Evolutionary conservation across 129 eudicot species (phyloP).

Genomic region (Mikania micrantha): DNA sequence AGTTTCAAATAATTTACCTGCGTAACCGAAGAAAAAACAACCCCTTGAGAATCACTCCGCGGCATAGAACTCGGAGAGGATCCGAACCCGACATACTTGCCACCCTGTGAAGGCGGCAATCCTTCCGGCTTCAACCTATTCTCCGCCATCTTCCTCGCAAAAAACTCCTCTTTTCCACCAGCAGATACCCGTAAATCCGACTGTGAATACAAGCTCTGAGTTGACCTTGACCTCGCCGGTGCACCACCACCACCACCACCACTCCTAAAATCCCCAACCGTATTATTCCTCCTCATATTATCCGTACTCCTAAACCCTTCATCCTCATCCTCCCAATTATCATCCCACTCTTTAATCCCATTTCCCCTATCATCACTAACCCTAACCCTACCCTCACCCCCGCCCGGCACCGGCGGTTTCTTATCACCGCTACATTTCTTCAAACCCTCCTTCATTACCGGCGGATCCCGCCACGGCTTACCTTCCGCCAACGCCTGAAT

Average conservation of each 20-base stretch:
- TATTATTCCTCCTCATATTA: conserved; percentile 59
- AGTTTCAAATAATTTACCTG: no score
- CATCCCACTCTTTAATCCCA: conserved; percentile 74
- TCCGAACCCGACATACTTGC: conserved; percentile 92
- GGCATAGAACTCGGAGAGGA: conserved; percentile 43
- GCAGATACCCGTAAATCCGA: conserved; percentile 65
- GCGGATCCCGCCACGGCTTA: conserved; percentile 67
- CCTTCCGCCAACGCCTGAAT: conserved; percentile 70
- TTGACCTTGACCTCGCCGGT: conserved; percentile 61
- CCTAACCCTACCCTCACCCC: conserved; percentile 26
- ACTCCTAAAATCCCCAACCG: conserved; percentile 74
- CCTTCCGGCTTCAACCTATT: conserved; percentile 66
- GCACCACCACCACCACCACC: conserved; percentile 40
- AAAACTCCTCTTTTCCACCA: conserved; percentile 58
- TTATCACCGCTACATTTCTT: neutral
- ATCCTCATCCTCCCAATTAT: conserved; percentile 35
- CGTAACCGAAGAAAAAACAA: conserved; percentile 57
- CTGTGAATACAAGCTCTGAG: conserved; percentile 48
- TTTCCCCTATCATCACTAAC: conserved; percentile 12
- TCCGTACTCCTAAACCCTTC: conserved; percentile 10
- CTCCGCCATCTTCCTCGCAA: conserved; percentile 70
- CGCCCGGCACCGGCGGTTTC: conserved; percentile 43
- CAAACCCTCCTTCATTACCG: conserved; percentile 43
- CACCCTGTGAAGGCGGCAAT: conserved; percentile 79
- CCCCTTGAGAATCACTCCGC: conserved; percentile 51